Evolutionary conservation across 495 filamentous ascomycete genomes (phyloP), one percentile per base, ranked within the genome.

Genomic region (Corynascus novoguineensis): DNA sequence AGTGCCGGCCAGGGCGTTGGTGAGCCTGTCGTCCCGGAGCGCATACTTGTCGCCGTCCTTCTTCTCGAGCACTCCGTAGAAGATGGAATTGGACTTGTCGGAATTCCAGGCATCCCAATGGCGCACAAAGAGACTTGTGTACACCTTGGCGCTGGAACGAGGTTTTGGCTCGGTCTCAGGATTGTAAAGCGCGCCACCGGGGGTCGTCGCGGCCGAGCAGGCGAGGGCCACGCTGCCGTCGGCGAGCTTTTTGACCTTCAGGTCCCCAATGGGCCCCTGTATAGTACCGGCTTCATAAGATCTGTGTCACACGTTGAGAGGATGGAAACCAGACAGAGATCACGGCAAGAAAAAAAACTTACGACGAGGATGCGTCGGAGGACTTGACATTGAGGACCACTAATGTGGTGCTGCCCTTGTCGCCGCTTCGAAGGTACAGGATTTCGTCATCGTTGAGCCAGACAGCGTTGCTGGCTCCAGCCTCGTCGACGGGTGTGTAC

Each of bases 71-170:
- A 81, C 69, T 8, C 84, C 84, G 67, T 89, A 90, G 75, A 83
- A 96, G 32, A 95, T 82, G 1, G 84, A 74, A 62, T 81, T 87
- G 59, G 67, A 81, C 67, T 89, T 81, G n/a, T 87, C 80, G 38
- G 81, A 81, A 17, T 85, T 73, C 65, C 84, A 91, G 21, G 68
- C 68, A 60, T 92, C 87, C 88, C 88, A 92, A 64, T 92, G 87
- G 19, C 88, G 81, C 34, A 86, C 82, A 64, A 88, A 91, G 42
- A 89, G 77, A 54, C 77, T 79, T 48, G 81, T 80, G 63, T 90
- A 92, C 32, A 89, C 77, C 50, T 80, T 81, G 6, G 79, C 88
- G 12, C 79, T 77, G 12, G 84, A 83, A 5, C 72, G 63, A 7
- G 80, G 76, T 42, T 79, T 82, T 53, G 74, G 66, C 19, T 78